Base-by-base conservation (phyloP, 148 eudicot genomes). In the Salicornia ramosissima region DNA sequence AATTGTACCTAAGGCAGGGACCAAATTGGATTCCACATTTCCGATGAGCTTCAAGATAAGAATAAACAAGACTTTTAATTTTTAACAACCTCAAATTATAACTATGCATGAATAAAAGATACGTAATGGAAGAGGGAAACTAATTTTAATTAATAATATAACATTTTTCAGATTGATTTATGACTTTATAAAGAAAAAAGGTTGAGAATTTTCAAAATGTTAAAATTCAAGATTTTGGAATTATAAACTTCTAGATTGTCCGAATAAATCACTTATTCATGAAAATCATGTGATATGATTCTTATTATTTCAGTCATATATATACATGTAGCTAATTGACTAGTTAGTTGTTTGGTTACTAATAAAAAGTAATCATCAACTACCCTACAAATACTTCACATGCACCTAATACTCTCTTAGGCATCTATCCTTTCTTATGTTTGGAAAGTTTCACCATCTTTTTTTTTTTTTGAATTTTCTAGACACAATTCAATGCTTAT, bases 71-170 rank as follows among this genome's bases (percentile, higher is more conserved):
- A 40, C 22, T 11, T 52, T 26, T 36, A 63, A 50, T 63, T 64
- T 65, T 42, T 53, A 73, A 60, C 56, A 33, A 2, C n/a, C 14
- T 34, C 1, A 42, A 64, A 70, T 10, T 54, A 55, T 36, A 68
- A 64, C 46, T 66, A 47, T 67, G 53, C 55, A 64, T 68, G 19
- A 59, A n/a, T 30, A 18, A 46, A 26, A 49, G 52, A 64, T 64
- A 71, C 79, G 75, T 76, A 71, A 71, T 29, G 50, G 9, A 39
- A 28, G 47, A 71, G 64, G 71, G 36, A 21, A 70, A 14, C 21
- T 24, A 15, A 46, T 36, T 8, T 3, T 36, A 36, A 36, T 36
- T 8, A 36, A 36, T 33, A 18, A 26, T 16, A 55, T 28, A 10
- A 55, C 60, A 55, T 25, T 19, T 33, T 58, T 70, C 40, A n/a